These are phyloP conservation scores for Claviceps fusiformis DNA, from an alignment of 2,329 filamentous ascomycete species.

Conservation along the genomic window DNA sequence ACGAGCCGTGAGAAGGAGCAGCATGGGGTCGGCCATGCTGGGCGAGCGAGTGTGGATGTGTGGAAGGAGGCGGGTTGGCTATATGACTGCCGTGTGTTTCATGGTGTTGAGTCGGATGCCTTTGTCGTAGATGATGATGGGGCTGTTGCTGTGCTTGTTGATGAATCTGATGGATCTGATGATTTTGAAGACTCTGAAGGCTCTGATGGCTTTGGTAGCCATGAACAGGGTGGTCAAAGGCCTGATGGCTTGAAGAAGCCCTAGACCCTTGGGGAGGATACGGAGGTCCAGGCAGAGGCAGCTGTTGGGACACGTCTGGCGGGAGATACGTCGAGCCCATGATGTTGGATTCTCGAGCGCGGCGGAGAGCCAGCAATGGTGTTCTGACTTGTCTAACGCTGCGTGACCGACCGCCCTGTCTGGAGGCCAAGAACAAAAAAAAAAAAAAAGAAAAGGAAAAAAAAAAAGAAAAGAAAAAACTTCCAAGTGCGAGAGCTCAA, in stretches of 20 bases:
- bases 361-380: no score
- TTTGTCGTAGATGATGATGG: constrained; percentile 2
- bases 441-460: no score
- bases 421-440: no score
- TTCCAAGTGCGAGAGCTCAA: no score
- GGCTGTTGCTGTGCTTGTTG: constrained; percentile 4
- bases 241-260: constrained; percentile 12
- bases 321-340: constrained; percentile 21
- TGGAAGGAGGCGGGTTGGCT: constrained; percentile 3
- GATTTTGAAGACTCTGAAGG: no score
- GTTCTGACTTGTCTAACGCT: no score
- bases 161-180: neutral
- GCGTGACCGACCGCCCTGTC: no score
- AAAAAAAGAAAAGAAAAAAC: no score
- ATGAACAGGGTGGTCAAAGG: neutral
- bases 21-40: constrained; percentile 2
- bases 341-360: neutral
- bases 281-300: constrained; percentile 12
- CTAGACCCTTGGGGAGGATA: constrained; percentile 13
- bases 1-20: neutral
- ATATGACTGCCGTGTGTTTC: constrained; percentile 2
- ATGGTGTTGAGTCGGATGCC: constrained; percentile 11
- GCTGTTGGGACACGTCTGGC: constrained; percentile 17
- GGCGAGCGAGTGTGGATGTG: constrained; percentile 11
- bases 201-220: neutral